A percentile compares a stretch with the other conserved stretches of the same genome.
phyloP scores from a whole-genome alignment of 768 basidiomycete genomes.

The Galerina marginata region DNA sequence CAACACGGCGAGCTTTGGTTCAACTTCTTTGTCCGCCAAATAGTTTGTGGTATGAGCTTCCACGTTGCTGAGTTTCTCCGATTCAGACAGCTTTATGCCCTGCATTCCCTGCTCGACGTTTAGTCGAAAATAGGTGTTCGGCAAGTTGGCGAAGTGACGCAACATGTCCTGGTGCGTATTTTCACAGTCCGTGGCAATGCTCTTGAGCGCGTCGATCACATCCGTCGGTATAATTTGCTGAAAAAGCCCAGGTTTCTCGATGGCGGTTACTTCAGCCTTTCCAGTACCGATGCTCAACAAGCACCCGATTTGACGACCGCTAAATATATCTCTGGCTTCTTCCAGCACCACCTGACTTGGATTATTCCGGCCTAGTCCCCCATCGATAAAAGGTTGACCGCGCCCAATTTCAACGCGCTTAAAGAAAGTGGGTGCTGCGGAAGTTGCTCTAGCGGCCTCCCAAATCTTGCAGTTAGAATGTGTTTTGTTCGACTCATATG shows the following conservation, averaged over 20 bases:
- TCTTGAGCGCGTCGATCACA: neutral
- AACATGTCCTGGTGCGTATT: too few species aligned
- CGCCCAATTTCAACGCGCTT: neutral
- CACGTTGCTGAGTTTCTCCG: too few species aligned
- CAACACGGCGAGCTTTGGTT: too few species aligned
- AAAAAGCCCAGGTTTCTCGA: neutral
- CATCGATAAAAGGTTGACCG: neutral
- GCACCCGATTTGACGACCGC: neutral
- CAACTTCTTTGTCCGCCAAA: too few species aligned
- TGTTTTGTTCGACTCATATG: neutral
- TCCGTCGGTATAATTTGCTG: neutral
- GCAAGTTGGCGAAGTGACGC: too few species aligned
- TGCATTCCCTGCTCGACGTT: too few species aligned
- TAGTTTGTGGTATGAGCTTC: too few species aligned
- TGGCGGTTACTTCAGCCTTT: neutral
- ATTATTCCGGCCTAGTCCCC: neutral
- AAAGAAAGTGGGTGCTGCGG: conserved; percentile 7
- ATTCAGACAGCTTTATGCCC: too few species aligned
- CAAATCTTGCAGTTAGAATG: neutral
- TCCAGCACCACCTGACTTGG: neutral
- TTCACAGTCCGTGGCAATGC: too few species aligned
- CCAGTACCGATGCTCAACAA: neutral
- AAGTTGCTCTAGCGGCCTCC: conserved; percentile 3
- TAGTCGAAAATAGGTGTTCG: too few species aligned
- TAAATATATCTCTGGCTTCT: neutral